A percentile compares a stretch with the other conserved stretches of the same genome.
phyloP scores from a whole-genome alignment of 306 rosid species.

The Fagus crenata region DNA sequence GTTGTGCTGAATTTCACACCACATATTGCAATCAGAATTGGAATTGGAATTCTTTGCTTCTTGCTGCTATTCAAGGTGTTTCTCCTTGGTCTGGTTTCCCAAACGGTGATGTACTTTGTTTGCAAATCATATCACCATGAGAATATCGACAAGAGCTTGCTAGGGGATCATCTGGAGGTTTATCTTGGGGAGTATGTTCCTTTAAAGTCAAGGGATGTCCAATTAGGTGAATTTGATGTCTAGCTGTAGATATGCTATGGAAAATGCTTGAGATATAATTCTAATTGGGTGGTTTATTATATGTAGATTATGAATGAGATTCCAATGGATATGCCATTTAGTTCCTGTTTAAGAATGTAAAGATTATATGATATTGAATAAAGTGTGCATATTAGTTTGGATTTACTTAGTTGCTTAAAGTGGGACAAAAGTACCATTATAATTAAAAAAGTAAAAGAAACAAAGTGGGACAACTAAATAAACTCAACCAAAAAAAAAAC shows the following conservation, averaged over 20 bases:
- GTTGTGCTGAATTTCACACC: not conserved
- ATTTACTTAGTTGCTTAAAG: too few species aligned
- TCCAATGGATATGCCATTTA: too few species aligned
- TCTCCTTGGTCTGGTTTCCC: conserved; percentile 26
- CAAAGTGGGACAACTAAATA: too few species aligned
- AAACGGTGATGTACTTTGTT: conserved; percentile 30
- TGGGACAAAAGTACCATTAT: too few species aligned
- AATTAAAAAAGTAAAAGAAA: too few species aligned
- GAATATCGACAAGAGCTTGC: conserved; percentile 25
- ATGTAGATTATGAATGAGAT: too few species aligned
- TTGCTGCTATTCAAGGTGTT: conserved; percentile 21
- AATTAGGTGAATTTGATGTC: conserved; percentile 4
- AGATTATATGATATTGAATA: too few species aligned
- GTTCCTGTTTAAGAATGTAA: too few species aligned
- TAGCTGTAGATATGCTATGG: not conserved
- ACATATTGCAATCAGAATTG: not conserved
- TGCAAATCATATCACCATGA: conserved; percentile 41
- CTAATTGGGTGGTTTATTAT: too few species aligned
- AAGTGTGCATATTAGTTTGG: too few species aligned
- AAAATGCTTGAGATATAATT: too few species aligned
- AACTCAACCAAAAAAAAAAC: too few species aligned
- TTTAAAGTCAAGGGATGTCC: conserved; percentile 24
- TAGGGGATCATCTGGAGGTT: conserved; percentile 33
- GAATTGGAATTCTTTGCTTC: conserved; percentile 16
- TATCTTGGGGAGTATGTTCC: conserved; percentile 30